Evolutionary conservation across 129 eudicot species (phyloP).

Genomic region (Tagetes erecta): DNA sequence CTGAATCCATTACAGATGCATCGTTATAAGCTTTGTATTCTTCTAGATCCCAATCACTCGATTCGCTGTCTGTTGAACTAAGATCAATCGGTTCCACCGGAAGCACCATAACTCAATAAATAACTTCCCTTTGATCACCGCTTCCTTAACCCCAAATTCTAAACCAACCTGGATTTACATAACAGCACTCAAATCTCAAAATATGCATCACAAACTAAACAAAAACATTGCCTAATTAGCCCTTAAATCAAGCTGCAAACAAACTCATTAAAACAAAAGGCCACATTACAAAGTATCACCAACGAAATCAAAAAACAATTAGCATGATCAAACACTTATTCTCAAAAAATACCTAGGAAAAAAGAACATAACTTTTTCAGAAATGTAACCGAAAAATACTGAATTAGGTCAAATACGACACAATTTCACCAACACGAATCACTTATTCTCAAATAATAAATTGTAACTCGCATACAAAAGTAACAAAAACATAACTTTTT

Average conservation of each 20-base stretch:
- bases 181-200: background rate
- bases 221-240: background rate
- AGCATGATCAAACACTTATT: conserved; percentile 35
- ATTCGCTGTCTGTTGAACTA: conserved; percentile 67
- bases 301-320: conserved; percentile 25
- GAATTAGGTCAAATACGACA: background rate
- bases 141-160: conserved; percentile 16
- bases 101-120: conserved; percentile 27
- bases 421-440: conserved; percentile 9
- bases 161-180: conserved; percentile 36
- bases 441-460: conserved; percentile 8
- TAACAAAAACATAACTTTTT: background rate
- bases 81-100: conserved; percentile 40
- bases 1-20: conserved; percentile 43
- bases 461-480: background rate
- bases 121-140: conserved; percentile 13
- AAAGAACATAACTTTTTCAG: background rate
- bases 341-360: background rate
- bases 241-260: conserved; percentile 28
- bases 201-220: conserved; percentile 2
- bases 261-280: conserved; percentile 21
- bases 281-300: conserved; percentile 6
- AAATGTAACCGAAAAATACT: background rate
- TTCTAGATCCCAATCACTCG: conserved; percentile 60
- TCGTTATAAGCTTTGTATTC: conserved; percentile 34